Base-by-base conservation (phyloP, 2,329 filamentous ascomycete genomes). In the Talaromyces funiculosus region DNA sequence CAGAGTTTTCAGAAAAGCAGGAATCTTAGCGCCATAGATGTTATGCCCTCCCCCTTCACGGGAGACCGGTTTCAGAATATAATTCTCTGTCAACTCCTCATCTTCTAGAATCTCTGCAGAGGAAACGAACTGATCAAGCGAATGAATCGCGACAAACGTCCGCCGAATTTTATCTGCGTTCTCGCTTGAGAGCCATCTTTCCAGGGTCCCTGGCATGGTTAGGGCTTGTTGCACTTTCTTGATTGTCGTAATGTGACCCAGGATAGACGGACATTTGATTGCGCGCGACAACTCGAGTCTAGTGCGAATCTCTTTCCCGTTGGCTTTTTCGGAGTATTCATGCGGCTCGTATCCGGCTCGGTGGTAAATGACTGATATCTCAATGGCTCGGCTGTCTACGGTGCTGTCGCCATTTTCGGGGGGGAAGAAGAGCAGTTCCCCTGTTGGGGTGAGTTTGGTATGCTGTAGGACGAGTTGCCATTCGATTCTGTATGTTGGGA, bases 21-120 rank as follows among this genome's bases (percentile, higher is more conserved):
- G 72, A 7, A 80, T 78, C 14, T 72, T 71, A 8, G 64, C 53
- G 7, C 75, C 71, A 60, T 76, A 77, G 14, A 78, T 60, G 63
- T 80, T 79, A 57, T 80, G 68, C 0, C 75, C 75, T 3, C 78
- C 78, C 3, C 77, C 78, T 65, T 80, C 77, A 0, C 76, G 66
- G 1, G 60, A 56, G 10, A 73, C 78, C 1, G 77, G 77, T 64
- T 80, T 80, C 5, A 79, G 67, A 6, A 80, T 70, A 57, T 75
- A 74, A 24, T 71, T 59, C 12, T 45, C 55, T 1, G 69, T 69
- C 3, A 38, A 62, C 1, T 64, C 37, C 1, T 55, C 57, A 57
- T 74, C 60, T 3, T 71, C 71, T 3, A 72, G 56, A 12, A 59
- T 40, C 12, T 65, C 37, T 8, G 33, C 1, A 40, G 37, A 40